phyloP scores from a whole-genome alignment of 1,284 basidiomycete genomes.

The Ceratobasidium theobromae region DNA sequence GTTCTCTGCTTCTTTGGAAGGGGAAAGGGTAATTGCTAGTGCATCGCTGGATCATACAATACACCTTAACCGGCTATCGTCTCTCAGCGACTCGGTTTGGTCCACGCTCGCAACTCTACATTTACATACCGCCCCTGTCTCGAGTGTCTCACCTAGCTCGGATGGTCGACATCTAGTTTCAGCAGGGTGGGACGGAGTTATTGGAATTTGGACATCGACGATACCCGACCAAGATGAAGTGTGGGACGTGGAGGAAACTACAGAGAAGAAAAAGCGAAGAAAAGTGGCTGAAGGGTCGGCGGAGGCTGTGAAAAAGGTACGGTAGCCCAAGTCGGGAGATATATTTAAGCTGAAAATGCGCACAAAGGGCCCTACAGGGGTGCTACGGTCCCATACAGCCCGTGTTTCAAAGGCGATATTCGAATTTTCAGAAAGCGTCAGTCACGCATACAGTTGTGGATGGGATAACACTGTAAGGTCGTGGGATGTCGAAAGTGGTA shows the following conservation, averaged over 20 bases:
- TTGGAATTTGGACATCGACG: too few species aligned
- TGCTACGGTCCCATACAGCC: conserved; percentile 73
- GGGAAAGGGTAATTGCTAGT: conserved; percentile 64
- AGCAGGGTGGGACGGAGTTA: conserved; percentile 84
- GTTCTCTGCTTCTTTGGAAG: conserved; percentile 49
- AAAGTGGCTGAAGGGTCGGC: too few species aligned
- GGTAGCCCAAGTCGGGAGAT: too few species aligned
- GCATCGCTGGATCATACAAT: conserved; percentile 79
- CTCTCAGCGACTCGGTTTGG: conserved; percentile 41
- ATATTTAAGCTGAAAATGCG: too few species aligned
- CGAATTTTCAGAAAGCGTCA: conserved; percentile 35
- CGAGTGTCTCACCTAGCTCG: conserved; percentile 60
- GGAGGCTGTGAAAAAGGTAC: too few species aligned
- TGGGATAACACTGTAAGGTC: conserved; percentile 73
- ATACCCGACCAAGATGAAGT: conserved; percentile 67
- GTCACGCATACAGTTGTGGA: conserved; percentile 63
- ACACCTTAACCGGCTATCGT: conserved; percentile 55
- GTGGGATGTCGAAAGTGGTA: conserved; percentile 71
- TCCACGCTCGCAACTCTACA: conserved; percentile 61
- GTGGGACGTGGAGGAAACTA: conserved; percentile 48
- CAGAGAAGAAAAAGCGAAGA: conserved; percentile 56
- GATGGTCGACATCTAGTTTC: conserved; percentile 66
- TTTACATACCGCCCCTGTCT: conserved; percentile 73
- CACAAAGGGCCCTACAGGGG: conserved; percentile 53
- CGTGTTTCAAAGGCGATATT: conserved; percentile 70